phyloP scores from a whole-genome alignment of 345 rosid species.

The Eucalyptus regnans region DNA sequence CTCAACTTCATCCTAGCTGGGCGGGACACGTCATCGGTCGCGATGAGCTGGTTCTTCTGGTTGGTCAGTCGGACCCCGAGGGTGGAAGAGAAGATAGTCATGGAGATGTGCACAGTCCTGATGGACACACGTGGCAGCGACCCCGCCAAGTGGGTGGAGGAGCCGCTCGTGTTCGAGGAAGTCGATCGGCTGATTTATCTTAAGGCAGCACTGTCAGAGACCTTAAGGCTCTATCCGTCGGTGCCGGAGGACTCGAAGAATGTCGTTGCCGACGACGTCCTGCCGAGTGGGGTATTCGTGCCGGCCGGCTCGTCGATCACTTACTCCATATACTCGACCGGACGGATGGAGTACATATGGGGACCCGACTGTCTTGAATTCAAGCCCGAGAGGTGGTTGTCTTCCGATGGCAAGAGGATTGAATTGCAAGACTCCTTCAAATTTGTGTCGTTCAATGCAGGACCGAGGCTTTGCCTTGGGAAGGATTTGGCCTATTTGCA shows the following conservation, averaged over 20 bases:
- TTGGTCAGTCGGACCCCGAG: constrained; percentile 6
- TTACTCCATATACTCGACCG: constrained; percentile 23
- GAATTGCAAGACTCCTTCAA: constrained; percentile 6
- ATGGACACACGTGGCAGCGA: constrained; percentile 25
- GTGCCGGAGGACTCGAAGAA: constrained; percentile 43
- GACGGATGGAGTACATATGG: constrained; percentile 29
- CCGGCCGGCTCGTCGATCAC: constrained; percentile 36
- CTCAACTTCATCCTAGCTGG: constrained; percentile 39
- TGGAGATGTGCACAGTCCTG: constrained; percentile 17
- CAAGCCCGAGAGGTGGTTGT: constrained; percentile 34
- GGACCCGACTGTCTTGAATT: constrained; percentile 35
- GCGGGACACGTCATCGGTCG: constrained; percentile 37
- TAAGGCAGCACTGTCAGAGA: constrained; percentile 32
- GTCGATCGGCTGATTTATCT: constrained; percentile 27
- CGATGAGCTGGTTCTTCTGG: constrained; percentile 40
- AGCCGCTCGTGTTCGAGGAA: constrained; percentile 29
- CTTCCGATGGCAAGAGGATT: constrained; percentile 5
- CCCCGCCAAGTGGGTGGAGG: constrained; percentile 25
- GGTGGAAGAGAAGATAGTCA: constrained; percentile 23
- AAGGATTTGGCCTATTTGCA: constrained; percentile 34
- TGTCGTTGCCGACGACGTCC: constrained; percentile 21
- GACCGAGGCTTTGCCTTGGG: constrained; percentile 42
- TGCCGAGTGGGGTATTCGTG: constrained; percentile 17
- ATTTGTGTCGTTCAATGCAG: constrained; percentile 34
- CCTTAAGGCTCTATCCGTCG: constrained; percentile 34